Base-by-base conservation (phyloP, 495 filamentous ascomycete species). In the Emericellopsis terricola region DNA sequence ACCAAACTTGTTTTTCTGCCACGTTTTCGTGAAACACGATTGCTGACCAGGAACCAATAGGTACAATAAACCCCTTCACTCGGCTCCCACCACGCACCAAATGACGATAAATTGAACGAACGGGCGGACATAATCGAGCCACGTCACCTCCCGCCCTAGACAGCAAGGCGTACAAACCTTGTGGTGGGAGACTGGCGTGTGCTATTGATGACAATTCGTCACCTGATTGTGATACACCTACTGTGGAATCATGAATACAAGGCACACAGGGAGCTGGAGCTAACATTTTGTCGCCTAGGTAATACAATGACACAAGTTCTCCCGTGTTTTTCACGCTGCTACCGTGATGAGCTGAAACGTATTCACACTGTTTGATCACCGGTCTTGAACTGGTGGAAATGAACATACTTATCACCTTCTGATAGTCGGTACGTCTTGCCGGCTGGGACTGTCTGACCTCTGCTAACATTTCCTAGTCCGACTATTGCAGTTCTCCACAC, bases 351-450 rank as follows among this genome's bases (percentile, higher is more conserved):
- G 44, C 36, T 49, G 51, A 48, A 21, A 31, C 28, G 36, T 65
- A 94, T 94, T 94, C 85, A 94, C 85, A 94, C 85, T 94, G 81
- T 94, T 84, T 86, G 85, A 94, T 70, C 73, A 16, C n/a, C 29
- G 14, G 54, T 58, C 44, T 56, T 49, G 37, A 2, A 13, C 32
- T 56, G 63, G 57, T 47, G 73, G 75, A 65, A 56, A 76, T 91
- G 84, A 89, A 80, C 77, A 69, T 68, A 44, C 38, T 59, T 53
- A 62, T 26, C 67, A 82, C 87, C 89, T 77, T 92, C 85, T 94
- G 85, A 94, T 94, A 85, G 91, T 32, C 2, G 16, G 33, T 14
- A 8, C 10, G 33, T 14, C n/a, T 35, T 45, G 50, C 69, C 76
- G 49, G 73, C 57, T 34, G 16, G 0, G 29, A 7, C 31, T 50